These are phyloP conservation scores for Populus davidiana DNA, from an alignment of 345 rosid species.

Conservation along the genomic window DNA sequence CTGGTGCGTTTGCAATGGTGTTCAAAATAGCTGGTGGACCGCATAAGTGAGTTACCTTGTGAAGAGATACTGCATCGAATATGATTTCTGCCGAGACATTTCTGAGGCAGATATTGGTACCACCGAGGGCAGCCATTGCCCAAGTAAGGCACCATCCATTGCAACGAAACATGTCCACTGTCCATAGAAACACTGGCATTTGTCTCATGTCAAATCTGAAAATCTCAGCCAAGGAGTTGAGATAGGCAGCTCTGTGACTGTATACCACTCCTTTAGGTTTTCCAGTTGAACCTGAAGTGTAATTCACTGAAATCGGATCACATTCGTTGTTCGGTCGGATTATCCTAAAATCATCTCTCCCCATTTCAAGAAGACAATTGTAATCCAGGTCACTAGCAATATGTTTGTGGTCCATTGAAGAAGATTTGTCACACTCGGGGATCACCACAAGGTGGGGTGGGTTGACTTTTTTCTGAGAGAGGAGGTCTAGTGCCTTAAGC, in stretches of 20 bases:
- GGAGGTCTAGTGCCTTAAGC: constrained; percentile 19
- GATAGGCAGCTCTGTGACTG: constrained; percentile 53
- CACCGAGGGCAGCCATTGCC: constrained; percentile 58
- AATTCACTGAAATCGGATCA: constrained; percentile 52
- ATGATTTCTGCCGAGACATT: constrained; percentile 26
- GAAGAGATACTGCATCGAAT: constrained; percentile 32
- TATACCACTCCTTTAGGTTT: constrained; percentile 53
- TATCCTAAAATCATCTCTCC: constrained; percentile 25
- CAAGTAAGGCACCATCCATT: constrained; percentile 67
- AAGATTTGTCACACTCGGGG: constrained; percentile 16
- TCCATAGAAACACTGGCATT: constrained; percentile 49
- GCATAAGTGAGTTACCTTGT: constrained; percentile 45
- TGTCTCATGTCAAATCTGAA: constrained; percentile 31
- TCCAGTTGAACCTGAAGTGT: constrained; percentile 61
- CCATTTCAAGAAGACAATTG: constrained; percentile 25
- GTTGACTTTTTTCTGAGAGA: constrained; percentile 12
- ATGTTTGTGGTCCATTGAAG: neutral
- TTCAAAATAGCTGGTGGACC: constrained; percentile 46
- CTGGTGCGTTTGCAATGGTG: constrained; percentile 25
- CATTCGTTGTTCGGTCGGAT: constrained; percentile 34
- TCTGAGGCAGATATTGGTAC: constrained; percentile 47
- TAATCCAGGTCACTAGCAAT: constrained; percentile 22
- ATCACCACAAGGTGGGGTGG: constrained; percentile 35
- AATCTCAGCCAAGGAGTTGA: constrained; percentile 44
- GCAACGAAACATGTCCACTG: constrained; percentile 65